Evolutionary conservation across 2,329 filamentous ascomycete species (phyloP), one percentile per base, ranked within the genome.

Genomic region (Zasmidium cellare): DNA sequence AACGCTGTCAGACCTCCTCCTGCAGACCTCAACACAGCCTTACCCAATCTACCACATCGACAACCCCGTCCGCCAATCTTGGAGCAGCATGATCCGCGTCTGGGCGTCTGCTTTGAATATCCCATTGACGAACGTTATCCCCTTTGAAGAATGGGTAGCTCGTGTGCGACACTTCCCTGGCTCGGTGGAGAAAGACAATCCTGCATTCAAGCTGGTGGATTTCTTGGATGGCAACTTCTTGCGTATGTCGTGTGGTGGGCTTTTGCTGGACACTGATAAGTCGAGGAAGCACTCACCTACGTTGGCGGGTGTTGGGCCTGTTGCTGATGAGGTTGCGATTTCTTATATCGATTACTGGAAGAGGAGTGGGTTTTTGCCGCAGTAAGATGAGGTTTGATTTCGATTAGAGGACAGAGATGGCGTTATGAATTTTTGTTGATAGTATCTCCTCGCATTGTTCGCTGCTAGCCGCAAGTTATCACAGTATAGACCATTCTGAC

Each of bases 181-280:
- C 11, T 41, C 44, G 9, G 28, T 46, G 20, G 38, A 52, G 25
- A 38, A 49, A 25, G 65, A 71, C 9, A 75, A 76, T 47, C 74
- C 74, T 0, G 74, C 74, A 0, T 51, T 49, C 1, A 65, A 53
- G 24, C 55, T 75, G 16, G 31, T 72, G 0, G 72, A 73, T 2
- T 77, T 75, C 57, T 60, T 76, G 2, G 70, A 73, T 9, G 49
- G 57, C 3, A 60, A 76, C 52, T 76, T 72, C 51, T 6, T 72
- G 24, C 71, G 76, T 23, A 81, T 81, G 78, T 75, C 74, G 0
- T 80, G 78, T 61, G 77, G 77, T 7, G 77, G 76, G 0, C 53
- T 81, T 2, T 24, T 80, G 0, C 44, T 81, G 46, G 77, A 73
- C 53, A 76, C 74, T 0, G 56, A 63, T 11, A 70, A 71, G 24